Conservation (phyloP, 1,284 basidiomycete genomes). For the Psilocybe mexicana region DNA sequence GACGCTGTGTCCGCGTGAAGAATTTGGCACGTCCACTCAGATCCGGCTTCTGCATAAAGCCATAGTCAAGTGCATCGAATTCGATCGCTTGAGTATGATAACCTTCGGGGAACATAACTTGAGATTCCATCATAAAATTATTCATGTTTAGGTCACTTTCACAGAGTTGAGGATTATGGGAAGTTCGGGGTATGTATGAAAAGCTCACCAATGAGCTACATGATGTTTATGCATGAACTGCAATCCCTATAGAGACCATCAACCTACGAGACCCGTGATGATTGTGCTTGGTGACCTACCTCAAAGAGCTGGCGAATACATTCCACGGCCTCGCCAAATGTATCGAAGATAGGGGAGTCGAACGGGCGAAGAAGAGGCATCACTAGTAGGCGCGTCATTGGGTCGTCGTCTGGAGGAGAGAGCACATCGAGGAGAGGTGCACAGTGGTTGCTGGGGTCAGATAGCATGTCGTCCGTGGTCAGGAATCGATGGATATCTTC, state of each 20-base stretch:
- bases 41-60: conserved; percentile 2
- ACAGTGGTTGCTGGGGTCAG: conserved; percentile 36
- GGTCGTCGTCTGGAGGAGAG: conserved; percentile 21
- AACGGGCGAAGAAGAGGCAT: conserved; percentile 31
- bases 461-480: conserved; percentile 20
- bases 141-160: conserved; percentile 8
- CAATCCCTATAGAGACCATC: conserved; percentile 17
- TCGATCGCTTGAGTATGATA: too few relatives aligned
- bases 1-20: conserved; percentile 20
- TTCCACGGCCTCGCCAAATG: conserved; percentile 6
- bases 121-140: conserved; percentile 15
- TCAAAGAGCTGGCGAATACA: conserved; percentile 1
- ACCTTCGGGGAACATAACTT: conserved; percentile 1
- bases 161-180: background rate
- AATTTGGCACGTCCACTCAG: conserved; percentile 10
- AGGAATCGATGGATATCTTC: conserved; percentile 7
- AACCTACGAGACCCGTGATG: too few relatives aligned
- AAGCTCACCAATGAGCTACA: conserved; percentile 22
- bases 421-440: conserved; percentile 36
- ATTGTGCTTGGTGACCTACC: background rate
- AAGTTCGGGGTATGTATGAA: too few relatives aligned
- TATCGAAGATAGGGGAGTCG: conserved; percentile 9
- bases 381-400: conserved; percentile 26
- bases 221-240: conserved; percentile 24
- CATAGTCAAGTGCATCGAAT: background rate